Conservation (phyloP, 345 rosid genomes). For the Salix purpurea region DNA sequence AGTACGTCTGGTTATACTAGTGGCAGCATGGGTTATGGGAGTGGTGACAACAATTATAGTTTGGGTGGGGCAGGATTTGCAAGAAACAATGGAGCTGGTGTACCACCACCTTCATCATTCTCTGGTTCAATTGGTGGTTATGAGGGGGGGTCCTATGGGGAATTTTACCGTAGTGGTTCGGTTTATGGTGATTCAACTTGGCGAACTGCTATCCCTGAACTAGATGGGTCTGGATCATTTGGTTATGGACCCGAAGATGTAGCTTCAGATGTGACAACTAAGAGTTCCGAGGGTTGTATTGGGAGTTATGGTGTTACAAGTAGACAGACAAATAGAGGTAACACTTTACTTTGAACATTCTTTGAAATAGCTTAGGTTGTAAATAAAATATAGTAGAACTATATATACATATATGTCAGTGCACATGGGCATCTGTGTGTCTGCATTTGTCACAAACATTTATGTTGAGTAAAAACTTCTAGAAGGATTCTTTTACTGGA, state of each 20-base stretch:
- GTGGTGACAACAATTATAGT: slow-evolving; percentile 38
- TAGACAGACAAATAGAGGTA: slow-evolving; percentile 90
- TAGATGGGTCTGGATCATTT: slow-evolving; percentile 60
- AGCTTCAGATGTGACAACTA: slow-evolving; percentile 56
- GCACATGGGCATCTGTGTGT: not conserved
- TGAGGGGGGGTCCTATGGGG: slow-evolving; percentile 67
- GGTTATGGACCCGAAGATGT: slow-evolving; percentile 59
- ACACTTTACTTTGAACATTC: slow-evolving; percentile 11
- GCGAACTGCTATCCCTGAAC: slow-evolving; percentile 60
- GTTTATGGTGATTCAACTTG: slow-evolving; percentile 74
- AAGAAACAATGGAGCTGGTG: slow-evolving; percentile 46
- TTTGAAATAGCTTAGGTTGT: not conserved
- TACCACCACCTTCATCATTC: slow-evolving; percentile 54
- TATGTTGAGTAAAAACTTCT: not conserved
- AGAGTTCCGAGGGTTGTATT: slow-evolving; percentile 62
- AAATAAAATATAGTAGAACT: not conserved
- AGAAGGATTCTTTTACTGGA: not conserved
- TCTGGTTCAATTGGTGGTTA: slow-evolving; percentile 47
- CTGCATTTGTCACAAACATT: not conserved
- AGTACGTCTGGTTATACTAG: slow-evolving; percentile 32
- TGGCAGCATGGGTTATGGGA: slow-evolving; percentile 36
- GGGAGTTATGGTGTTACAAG: slow-evolving; percentile 66
- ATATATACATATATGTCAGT: not conserved
- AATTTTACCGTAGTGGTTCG: slow-evolving; percentile 52
- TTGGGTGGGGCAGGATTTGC: slow-evolving; percentile 50